A percentile compares a stretch with the other conserved stretches of the same genome.
Evolutionary conservation across 2,329 filamentous ascomycete species (phyloP).

Genomic region (Ceratocystis lukuohia): DNA sequence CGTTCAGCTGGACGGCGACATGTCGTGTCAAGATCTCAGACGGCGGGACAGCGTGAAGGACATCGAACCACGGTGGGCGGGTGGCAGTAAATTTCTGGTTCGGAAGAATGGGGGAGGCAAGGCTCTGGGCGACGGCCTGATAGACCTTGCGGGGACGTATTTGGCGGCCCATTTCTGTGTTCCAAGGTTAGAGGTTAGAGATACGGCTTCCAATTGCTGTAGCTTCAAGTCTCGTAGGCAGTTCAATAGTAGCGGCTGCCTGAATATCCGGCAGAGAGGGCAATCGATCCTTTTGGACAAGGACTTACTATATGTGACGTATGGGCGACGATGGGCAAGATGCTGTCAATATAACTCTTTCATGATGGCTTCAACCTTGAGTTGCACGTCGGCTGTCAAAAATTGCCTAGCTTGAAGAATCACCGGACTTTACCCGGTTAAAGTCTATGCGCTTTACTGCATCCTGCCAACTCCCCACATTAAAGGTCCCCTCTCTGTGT

Average conservation of each 20-base stretch:
- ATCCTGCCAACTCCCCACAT: neutral
- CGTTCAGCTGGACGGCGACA: slow-evolving; percentile 28
- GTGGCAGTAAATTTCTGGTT: slow-evolving; percentile 24
- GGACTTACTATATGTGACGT: neutral
- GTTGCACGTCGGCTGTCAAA: neutral
- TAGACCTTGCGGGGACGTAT: slow-evolving; percentile 36
- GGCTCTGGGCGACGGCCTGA: slow-evolving; percentile 33
- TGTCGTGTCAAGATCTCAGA: slow-evolving; percentile 44
- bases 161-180: slow-evolving; percentile 30
- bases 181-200: neutral
- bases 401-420: slow-evolving; percentile 1
- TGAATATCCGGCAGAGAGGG: no score
- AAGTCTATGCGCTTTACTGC: neutral
- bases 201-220: neutral
- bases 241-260: neutral
- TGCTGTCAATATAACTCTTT: neutral
- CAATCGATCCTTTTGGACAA: neutral
- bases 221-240: neutral
- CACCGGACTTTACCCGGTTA: slow-evolving; percentile 3
- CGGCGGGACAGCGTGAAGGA: slow-evolving; percentile 42
- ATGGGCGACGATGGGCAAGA: neutral
- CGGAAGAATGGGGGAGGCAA: slow-evolving; percentile 31
- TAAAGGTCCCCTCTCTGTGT: slow-evolving; percentile 3
- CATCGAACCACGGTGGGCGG: slow-evolving; percentile 37
- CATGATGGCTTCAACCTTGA: neutral